Evolutionary conservation across 139 green algal genomes (phyloP), one percentile per base, ranked within the genome.

Genomic region (Asterochloris sp.): DNA sequence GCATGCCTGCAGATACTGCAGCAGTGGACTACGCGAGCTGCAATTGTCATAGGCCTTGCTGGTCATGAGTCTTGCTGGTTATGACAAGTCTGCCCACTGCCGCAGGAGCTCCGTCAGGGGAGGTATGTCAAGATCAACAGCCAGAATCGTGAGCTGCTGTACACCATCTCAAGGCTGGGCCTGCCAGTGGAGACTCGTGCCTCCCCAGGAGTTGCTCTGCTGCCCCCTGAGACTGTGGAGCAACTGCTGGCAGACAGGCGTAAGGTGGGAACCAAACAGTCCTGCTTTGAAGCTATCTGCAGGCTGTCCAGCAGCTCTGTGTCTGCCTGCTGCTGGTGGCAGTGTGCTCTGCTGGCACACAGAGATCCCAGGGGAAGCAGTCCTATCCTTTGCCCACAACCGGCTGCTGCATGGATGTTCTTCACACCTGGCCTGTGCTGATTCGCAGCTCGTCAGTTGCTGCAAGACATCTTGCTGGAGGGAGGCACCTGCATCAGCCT

Each of bases 31-130:
- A 12, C 2, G 13, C 24, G 69, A 15, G 12, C 15, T 28, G 24
- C 69, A 14, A 28, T 13, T 29, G 69, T 76, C 12, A 27, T 15
- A 14, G 12, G 69, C 69, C 17, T 47, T 1, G 0, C 28, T 78
- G 74, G n/a, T 47, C 29, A 19, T 19, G 13, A 1, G 1, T 16
- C 12, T 64, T 67, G 38, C 12, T 78, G 28, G 38, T 63, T 27
- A 17, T 62, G n/a, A 26, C n/a, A 11, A 10, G 16, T 62, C 62
- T 78, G 38, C 14, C 14, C 61, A 17, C n/a, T 47, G 28, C 9
- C 80, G 71, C 86, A 94, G 88, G 93, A 96, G 78, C 85, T 96
- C 64, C 87, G 91, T 10, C 89, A 87, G 67, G 91, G 90, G 23
- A 94, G 93, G 78, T 93, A 93, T 79, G 54, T 38, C 15, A 93